Evolutionary conservation across 306 rosid species (phyloP), one percentile per base, ranked within the genome.

Genomic region (Herpetospermum pedunculosum): DNA sequence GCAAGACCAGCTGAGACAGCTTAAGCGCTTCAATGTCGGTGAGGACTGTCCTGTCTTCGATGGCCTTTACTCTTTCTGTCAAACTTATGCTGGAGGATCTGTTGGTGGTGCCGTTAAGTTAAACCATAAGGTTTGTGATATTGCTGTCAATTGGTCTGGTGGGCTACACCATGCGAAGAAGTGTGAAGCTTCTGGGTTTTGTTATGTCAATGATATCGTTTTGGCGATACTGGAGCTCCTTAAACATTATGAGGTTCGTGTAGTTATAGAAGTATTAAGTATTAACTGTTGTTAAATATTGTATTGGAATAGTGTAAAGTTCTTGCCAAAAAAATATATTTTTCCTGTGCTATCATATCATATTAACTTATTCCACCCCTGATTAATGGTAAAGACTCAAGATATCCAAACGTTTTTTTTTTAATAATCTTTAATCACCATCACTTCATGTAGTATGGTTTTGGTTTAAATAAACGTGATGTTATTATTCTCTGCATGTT

Each of bases 1-100:
- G 80, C 97, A 91, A 87, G 97, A 91, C 73, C 97, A 91, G 80
- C 80, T 91, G 29, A 81, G 97, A 78, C 97, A 91, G 76, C 90
- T 91, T 76, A 88, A 91, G 85, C 88, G 97, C 46, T 91, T 91
- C 83, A 91, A 91, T 81, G 97, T 91, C 30, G 96, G 96, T 8
- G 96, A 90, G 79, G 96, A 90, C 54, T 90, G 96, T 71, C 96
- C 96, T 7, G 94, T 90, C 32, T 90, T 90, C 77, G 97, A 90
- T 84, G 97, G 97, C 25, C 86, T 90, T 40, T 90, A 88, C 77
- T 84, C 90, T 54, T 90, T 86, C 52, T 90, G 97, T 81, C 97
- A 90, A 79, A 90, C 97, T 59, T 88, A 87, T 77, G 94, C 94
- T 12, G 97, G 97, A 54, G 97, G 97, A 52, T 90, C 97, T n/a